Conservation (phyloP, 2,329 filamentous ascomycete species). For the Endoconidiophora laricicola region DNA sequence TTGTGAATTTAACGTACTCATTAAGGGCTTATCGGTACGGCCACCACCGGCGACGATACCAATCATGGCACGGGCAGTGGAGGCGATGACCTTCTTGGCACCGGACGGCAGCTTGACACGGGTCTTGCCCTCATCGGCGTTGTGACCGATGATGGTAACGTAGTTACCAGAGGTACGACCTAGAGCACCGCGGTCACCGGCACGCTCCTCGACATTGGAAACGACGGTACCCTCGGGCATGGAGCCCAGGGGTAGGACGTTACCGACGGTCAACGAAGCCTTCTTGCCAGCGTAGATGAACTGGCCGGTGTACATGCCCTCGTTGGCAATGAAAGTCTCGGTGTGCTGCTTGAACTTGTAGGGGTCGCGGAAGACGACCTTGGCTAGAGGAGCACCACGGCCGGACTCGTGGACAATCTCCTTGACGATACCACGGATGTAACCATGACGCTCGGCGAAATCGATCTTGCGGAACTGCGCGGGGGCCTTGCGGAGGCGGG, state of each 20-base stretch:
- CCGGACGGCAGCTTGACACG: constrained; percentile 98
- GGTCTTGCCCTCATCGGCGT: constrained; percentile 98
- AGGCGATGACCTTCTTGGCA: constrained; percentile 97
- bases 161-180: constrained; percentile 99
- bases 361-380: constrained; percentile 91
- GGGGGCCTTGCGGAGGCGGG: constrained; percentile 71
- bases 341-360: constrained; percentile 96
- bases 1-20: constrained; percentile 44
- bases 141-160: constrained; percentile 94
- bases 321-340: constrained; percentile 99
- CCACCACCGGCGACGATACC: constrained; percentile 98
- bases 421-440: constrained; percentile 93
- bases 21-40: constrained; percentile 97
- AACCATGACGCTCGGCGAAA: constrained; percentile 92
- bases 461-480: constrained; percentile 94
- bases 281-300: constrained; percentile 99
- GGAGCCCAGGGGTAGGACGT: constrained; percentile 84
- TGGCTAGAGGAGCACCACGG: constrained; percentile 93
- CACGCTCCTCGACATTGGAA: constrained; percentile 98
- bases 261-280: constrained; percentile 89
- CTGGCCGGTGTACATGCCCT: constrained; percentile 99
- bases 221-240: constrained; percentile 99
- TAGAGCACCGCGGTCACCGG: constrained; percentile 88
- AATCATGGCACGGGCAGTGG: constrained; percentile 89
- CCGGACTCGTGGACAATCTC: constrained; percentile 98